A percentile compares a stretch with the other conserved stretches of the same genome.
These are phyloP conservation scores for Pseudozyma sp. DNA, from an alignment of 1,284 basidiomycete genomes.

Conservation along the genomic window DNA sequence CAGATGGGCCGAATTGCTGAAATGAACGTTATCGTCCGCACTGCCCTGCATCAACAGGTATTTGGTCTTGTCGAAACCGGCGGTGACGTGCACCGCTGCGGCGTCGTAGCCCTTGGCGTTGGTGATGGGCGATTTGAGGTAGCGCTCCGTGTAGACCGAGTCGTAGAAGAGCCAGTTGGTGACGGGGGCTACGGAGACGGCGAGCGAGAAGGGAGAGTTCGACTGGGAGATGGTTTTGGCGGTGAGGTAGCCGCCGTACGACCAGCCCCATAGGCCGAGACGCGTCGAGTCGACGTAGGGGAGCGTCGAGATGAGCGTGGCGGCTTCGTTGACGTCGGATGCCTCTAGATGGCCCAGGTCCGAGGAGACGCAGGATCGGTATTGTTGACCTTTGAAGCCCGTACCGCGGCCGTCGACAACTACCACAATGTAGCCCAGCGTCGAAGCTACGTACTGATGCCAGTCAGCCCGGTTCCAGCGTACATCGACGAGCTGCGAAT, in stretches of 20 bases:
- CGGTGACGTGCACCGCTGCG: conserved; percentile 84
- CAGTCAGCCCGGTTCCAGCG: conserved; percentile 71
- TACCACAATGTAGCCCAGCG: conserved; percentile 86
- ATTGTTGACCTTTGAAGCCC: conserved; percentile 83
- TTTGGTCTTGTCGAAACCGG: conserved; percentile 81
- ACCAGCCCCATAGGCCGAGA: conserved; percentile 77
- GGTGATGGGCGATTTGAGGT: conserved; percentile 84
- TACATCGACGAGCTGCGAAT: conserved; percentile 72
- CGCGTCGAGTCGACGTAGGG: conserved; percentile 82
- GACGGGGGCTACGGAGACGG: conserved; percentile 82
- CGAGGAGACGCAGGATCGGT: conserved; percentile 85
- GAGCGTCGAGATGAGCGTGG: conserved; percentile 71
- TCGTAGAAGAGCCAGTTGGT: conserved; percentile 72
- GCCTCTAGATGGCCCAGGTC: conserved; percentile 88
- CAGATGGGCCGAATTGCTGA: conserved; percentile 86
- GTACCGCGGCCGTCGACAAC: conserved; percentile 93
- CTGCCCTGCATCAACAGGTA: conserved; percentile 87
- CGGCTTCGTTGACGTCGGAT: conserved; percentile 85
- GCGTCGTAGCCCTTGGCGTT: conserved; percentile 87
- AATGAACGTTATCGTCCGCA: conserved; percentile 74
- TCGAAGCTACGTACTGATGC: conserved; percentile 86
- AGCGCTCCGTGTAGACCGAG: conserved; percentile 95
- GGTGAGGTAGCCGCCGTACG: conserved; percentile 61
- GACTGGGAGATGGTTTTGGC: conserved; percentile 71
- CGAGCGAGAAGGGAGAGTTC: conserved; percentile 86